Evolutionary conservation across 257 asterid genomes (phyloP).

Genomic region (Salvia rosmarinus): DNA sequence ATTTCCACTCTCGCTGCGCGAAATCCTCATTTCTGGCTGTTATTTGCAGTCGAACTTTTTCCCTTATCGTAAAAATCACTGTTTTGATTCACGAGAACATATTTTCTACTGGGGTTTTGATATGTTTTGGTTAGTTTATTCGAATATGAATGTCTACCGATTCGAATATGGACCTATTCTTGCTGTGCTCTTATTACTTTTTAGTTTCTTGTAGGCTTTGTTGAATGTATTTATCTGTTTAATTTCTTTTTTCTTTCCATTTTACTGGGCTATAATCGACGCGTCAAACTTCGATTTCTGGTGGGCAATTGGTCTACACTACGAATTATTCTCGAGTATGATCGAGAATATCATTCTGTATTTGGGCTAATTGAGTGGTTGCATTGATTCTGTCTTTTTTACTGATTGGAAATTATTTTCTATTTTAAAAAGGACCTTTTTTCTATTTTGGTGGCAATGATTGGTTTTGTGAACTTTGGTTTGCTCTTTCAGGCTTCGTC

Average conservation of each 20-base stretch:
- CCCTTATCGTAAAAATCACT: neutral
- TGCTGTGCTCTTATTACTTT: neutral
- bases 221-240: neutral
- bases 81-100: neutral
- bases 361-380: slow-evolving; percentile 11
- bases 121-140: neutral
- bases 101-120: neutral
- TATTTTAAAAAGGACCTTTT: no score
- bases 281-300: neutral
- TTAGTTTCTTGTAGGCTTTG: neutral
- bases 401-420: neutral
- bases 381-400: neutral
- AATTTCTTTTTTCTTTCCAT: neutral
- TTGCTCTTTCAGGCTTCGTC: slow-evolving; percentile 58
- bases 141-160: slow-evolving; percentile 21
- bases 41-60: neutral
- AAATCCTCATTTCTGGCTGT: neutral
- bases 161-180: slow-evolving; percentile 7
- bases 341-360: neutral
- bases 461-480: slow-evolving; percentile 26
- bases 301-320: neutral
- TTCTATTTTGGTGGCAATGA: slow-evolving; percentile 1
- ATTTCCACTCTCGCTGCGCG: neutral
- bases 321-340: neutral
- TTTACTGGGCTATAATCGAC: neutral